Evolutionary conservation across 441 rosid genomes (phyloP).

Genomic region (Macaranga tanarius): DNA sequence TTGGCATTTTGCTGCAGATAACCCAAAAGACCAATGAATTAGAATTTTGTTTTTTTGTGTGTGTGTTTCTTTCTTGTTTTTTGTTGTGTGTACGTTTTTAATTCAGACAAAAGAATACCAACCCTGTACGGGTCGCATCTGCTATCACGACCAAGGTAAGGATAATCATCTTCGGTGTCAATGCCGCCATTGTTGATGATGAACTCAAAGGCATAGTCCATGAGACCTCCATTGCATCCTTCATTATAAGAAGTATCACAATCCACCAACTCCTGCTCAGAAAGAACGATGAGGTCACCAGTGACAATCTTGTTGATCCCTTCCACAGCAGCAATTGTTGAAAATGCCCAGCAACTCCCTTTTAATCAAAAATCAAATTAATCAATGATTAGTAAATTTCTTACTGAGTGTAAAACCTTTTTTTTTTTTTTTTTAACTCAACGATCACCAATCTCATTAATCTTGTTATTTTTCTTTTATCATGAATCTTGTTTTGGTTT

Average conservation of each 20-base stretch:
- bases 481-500: too few species aligned
- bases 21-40: background rate
- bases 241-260: slow-evolving; percentile 70
- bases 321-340: slow-evolving; percentile 80
- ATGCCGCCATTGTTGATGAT: slow-evolving; percentile 84
- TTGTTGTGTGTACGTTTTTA: background rate
- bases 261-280: slow-evolving; percentile 92
- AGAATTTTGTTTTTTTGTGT: background rate
- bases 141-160: slow-evolving; percentile 57
- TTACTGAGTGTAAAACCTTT: too few species aligned
- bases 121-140: slow-evolving; percentile 69
- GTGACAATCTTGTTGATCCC: slow-evolving; percentile 84
- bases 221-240: slow-evolving; percentile 91
- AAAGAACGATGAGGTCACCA: slow-evolving; percentile 59
- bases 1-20: slow-evolving; percentile 65
- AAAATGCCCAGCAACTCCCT: slow-evolving; percentile 99
- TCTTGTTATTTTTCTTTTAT: too few species aligned
- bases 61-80: too few species aligned
- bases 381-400: background rate
- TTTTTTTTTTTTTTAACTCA: too few species aligned
- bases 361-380: slow-evolving; percentile 14
- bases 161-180: slow-evolving; percentile 78
- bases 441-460: too few species aligned
- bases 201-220: slow-evolving; percentile 88
- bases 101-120: slow-evolving; percentile 21